phyloP scores from a whole-genome alignment of 2,329 filamentous ascomycete species.

The Corinectria fuckeliana region DNA sequence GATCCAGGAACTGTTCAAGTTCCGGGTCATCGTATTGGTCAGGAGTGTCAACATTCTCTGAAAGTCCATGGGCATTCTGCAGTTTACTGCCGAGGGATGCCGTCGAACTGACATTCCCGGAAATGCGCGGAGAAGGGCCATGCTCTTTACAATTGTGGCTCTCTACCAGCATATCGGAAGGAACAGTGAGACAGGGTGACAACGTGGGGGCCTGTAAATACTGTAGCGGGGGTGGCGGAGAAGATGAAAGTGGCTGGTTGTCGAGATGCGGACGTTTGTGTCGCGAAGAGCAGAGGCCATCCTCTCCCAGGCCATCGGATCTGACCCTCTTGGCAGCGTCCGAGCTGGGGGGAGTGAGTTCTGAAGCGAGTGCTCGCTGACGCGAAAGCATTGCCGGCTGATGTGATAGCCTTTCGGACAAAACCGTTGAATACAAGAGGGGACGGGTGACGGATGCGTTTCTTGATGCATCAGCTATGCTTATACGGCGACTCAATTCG shows the following conservation, averaged over 20 bases:
- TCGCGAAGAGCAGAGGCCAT: neutral
- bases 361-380: neutral
- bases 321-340: neutral
- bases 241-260: neutral
- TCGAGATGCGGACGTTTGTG: neutral
- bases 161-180: neutral
- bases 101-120: neutral
- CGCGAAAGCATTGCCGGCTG: too few species aligned
- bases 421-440: too few species aligned
- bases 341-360: neutral
- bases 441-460: neutral
- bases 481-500: neutral
- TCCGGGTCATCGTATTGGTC: constrained; percentile 28
- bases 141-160: neutral
- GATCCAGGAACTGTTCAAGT: constrained; percentile 22
- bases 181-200: neutral
- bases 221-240: neutral
- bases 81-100: constrained; percentile 6
- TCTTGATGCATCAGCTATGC: neutral
- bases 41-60: constrained; percentile 7
- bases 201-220: constrained; percentile 6
- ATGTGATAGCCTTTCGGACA: neutral
- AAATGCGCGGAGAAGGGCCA: neutral
- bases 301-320: neutral
- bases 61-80: neutral